Evolutionary conservation across 257 asterid species (phyloP), one percentile per base, ranked within the genome.

Genomic region (Solanum etuberosum): DNA sequence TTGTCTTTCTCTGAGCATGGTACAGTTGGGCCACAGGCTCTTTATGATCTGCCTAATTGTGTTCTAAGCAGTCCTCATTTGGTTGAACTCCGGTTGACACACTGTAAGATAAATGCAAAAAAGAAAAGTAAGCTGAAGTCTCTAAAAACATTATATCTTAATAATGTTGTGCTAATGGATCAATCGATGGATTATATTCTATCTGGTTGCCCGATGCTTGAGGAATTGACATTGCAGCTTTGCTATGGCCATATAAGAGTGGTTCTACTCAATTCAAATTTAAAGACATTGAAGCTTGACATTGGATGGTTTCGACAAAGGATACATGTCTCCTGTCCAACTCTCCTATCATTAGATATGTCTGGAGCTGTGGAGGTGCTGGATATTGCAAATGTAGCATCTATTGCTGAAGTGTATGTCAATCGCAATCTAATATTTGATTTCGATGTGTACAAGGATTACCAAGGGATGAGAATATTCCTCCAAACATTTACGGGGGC

Each of bases 131-230:
- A 34, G 54, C 37, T 87, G 88, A 77, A 83, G 51, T 82, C 87
- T 5, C 87, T 91, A 21, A 87, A 59, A 46, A 46, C 63, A 73
- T 65, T 89, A 76, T 61, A 9, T 31, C 88, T 91, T 3, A 15
- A 71, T 25, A 67, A 61, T 5, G 70, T 89, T 71, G 83, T 86
- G 43, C 15, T 72, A 72, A 72, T 72, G 46, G 46, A 35, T 34
- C 40, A 72, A 72, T 72, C 80, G 15, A 72, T 72, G 29, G 80
- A 72, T 72, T 72, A 34, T 20, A 72, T 90, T 40, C 48, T 89
- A 57, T 54, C 54, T 48, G 92, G 91, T 34, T 87, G 89, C 73
- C 90, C 90, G 21, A 21, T 25, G 3, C 86, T 89, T 83, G 91
- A 89, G 87, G 87, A 89, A 18, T 71, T 91, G 23, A 85, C 86